Percentiles rank a stretch among this genome's conserved stretches.
These are phyloP conservation scores for Cladophialophora carrionii DNA, from an alignment of 2,329 filamentous ascomycete species.

Conservation along the genomic window DNA sequence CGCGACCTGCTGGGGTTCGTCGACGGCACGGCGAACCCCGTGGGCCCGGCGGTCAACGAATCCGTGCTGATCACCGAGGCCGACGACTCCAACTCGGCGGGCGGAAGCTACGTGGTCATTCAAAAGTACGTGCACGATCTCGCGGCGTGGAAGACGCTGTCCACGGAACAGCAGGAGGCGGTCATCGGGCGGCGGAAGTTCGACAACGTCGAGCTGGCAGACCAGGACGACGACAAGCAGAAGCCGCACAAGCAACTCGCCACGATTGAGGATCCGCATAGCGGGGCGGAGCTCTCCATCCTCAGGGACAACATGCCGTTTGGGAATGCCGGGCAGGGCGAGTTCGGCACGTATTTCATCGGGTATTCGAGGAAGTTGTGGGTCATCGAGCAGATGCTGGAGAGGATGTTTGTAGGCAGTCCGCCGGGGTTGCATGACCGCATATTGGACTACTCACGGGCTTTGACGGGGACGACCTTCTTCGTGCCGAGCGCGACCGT, in stretches of 20 bases:
- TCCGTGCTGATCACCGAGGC: slow-evolving; percentile 52
- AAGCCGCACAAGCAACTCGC: slow-evolving; percentile 60
- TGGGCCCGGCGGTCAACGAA: slow-evolving; percentile 50
- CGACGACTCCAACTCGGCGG: slow-evolving; percentile 45
- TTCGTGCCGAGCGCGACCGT: slow-evolving; percentile 55
- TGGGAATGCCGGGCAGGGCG: slow-evolving; percentile 55
- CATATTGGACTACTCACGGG: slow-evolving; percentile 58
- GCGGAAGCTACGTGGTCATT: slow-evolving; percentile 63
- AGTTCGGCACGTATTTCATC: slow-evolving; percentile 64
- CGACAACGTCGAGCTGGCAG: slow-evolving; percentile 62
- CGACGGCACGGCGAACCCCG: slow-evolving; percentile 63
- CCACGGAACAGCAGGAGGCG: slow-evolving; percentile 58
- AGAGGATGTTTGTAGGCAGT: slow-evolving; percentile 61
- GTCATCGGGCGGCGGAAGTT: slow-evolving; percentile 62
- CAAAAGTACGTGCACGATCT: slow-evolving; percentile 64
- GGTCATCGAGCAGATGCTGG: slow-evolving; percentile 63
- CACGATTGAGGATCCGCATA: slow-evolving; percentile 55
- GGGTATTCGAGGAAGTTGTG: slow-evolving; percentile 58
- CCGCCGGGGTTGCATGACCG: slow-evolving; percentile 60
- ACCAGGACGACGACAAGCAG: slow-evolving; percentile 52
- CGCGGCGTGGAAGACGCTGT: slow-evolving; percentile 51
- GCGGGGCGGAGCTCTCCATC: slow-evolving; percentile 58
- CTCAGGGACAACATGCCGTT: slow-evolving; percentile 66
- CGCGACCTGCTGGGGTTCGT: slow-evolving; percentile 64
- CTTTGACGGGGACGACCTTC: slow-evolving; percentile 58